A percentile compares a stretch with the other conserved stretches of the same genome.
Evolutionary conservation across 345 rosid genomes (phyloP).

Genomic region (Rhodamnia argentea): DNA sequence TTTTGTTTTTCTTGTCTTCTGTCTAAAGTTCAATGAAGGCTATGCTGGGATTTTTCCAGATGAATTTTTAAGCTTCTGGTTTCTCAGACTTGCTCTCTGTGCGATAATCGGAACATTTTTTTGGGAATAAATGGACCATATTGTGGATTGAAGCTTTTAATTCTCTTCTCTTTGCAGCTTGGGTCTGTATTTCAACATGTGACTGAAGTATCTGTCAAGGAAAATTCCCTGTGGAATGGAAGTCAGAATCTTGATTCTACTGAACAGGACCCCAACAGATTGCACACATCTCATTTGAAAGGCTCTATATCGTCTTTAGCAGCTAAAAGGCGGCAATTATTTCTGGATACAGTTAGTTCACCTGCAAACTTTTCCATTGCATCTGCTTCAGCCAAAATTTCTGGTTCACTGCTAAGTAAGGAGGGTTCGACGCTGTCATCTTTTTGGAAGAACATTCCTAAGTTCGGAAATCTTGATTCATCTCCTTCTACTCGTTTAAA

Average conservation of each 20-base stretch:
- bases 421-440: background rate
- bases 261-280: background rate
- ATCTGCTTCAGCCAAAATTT: background rate
- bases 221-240: background rate
- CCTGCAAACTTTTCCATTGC: background rate
- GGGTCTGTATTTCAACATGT: background rate
- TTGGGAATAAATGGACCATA: background rate
- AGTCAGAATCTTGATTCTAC: background rate
- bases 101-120: background rate
- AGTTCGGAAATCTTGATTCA: background rate
- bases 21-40: background rate
- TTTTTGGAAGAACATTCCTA: background rate
- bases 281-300: slow-evolving; percentile 1
- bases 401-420: background rate
- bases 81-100: background rate
- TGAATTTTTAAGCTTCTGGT: background rate
- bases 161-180: background rate
- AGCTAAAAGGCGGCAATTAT: background rate
- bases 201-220: background rate
- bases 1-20: background rate
- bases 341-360: background rate
- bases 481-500: background rate
- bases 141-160: background rate
- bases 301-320: slow-evolving; percentile 4
- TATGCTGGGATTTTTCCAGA: background rate